Conservation (phyloP, 176 grass and related monocot species). For the Rhynchospora tenuis region DNA sequence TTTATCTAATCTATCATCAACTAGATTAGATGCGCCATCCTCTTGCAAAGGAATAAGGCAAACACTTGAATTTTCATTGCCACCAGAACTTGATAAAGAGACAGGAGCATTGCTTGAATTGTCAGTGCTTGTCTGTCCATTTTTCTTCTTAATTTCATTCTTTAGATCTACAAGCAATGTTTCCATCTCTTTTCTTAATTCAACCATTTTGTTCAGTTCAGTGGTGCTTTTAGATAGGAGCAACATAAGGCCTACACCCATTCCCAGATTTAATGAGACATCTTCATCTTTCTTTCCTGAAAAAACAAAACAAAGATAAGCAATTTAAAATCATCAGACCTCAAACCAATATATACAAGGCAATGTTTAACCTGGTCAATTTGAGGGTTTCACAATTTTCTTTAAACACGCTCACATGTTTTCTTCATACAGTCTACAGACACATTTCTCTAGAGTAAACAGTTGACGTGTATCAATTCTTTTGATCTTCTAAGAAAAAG, state of each 20-base stretch:
- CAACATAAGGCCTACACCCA: conserved; percentile 56
- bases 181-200: conserved; percentile 78
- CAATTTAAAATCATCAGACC: no score
- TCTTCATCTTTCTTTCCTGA: conserved; percentile 60
- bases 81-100: conserved; percentile 9
- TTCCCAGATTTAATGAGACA: conserved; percentile 57
- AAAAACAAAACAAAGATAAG: not conserved
- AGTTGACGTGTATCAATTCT: not conserved
- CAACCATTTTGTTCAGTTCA: conserved; percentile 73
- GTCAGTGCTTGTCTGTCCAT: conserved; percentile 6
- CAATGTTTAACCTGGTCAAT: no score
- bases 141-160: conserved; percentile 26
- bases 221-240: conserved; percentile 55
- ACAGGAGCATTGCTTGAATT: conserved; percentile 20
- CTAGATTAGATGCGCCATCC: conserved; percentile 16
- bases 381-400: no score
- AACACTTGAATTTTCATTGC: conserved; percentile 6
- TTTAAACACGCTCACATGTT: not conserved
- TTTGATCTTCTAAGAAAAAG: conserved; percentile 3
- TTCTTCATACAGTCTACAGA: not conserved
- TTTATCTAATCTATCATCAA: not conserved
- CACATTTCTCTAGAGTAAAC: not conserved
- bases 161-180: conserved; percentile 40
- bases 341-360: no score
- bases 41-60: not conserved